phyloP scores from a whole-genome alignment of 2,329 filamentous ascomycete genomes.

The Colletotrichum falcatum region DNA sequence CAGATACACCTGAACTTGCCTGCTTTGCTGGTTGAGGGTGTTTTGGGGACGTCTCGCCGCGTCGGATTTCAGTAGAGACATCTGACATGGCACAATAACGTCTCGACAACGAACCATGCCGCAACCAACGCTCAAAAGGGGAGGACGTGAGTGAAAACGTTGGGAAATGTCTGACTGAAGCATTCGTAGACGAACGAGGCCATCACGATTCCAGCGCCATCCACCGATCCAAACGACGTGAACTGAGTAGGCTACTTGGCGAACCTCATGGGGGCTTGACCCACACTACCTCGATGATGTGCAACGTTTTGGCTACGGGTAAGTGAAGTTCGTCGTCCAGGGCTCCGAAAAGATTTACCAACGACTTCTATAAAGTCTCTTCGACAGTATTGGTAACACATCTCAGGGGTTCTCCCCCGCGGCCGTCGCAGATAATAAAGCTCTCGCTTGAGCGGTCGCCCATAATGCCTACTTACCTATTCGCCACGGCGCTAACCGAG shows the following conservation, averaged over 20 bases:
- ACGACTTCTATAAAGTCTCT: conserved; percentile 49
- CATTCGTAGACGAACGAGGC: no score
- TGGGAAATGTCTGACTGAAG: no score
- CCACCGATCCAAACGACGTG: no score
- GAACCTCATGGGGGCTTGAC: no score
- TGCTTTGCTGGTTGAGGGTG: conserved; percentile 24
- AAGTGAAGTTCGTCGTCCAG: conserved; percentile 43
- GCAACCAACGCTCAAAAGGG: no score
- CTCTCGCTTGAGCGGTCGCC: conserved; percentile 52
- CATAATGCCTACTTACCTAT: conserved; percentile 66
- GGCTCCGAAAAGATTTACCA: not conserved
- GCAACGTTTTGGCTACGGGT: no score
- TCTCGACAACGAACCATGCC: no score
- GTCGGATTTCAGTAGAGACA: not conserved
- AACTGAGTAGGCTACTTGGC: no score
- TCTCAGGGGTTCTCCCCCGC: conserved; percentile 60
- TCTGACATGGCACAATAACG: no score
- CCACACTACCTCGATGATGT: no score
- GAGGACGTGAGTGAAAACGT: no score
- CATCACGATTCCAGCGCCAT: no score
- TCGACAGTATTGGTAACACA: conserved; percentile 62
- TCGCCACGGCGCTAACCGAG: conserved; percentile 61
- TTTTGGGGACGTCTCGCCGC: not conserved
- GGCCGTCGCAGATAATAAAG: conserved; percentile 45
- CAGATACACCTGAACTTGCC: conserved; percentile 23